These are phyloP conservation scores for Trichoderma lentiforme DNA, from an alignment of 2,329 filamentous ascomycete genomes.

Conservation along the genomic window DNA sequence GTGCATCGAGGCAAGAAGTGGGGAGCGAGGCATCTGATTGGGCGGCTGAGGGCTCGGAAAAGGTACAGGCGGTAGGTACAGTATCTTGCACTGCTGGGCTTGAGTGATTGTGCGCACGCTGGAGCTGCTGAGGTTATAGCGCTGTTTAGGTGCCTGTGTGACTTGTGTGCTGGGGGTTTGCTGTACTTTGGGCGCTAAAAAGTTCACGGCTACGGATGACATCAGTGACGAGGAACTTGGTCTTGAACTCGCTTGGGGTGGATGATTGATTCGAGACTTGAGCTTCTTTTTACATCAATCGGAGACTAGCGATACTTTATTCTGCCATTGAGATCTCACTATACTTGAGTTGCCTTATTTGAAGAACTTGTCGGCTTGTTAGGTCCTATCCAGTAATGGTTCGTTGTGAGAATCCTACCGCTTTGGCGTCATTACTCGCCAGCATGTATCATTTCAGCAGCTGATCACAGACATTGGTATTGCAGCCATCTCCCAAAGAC, in stretches of 20 bases:
- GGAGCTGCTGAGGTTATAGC: not conserved
- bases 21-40: constrained; percentile 27
- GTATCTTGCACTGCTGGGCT: constrained; percentile 4
- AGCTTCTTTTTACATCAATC: not conserved
- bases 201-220: not conserved
- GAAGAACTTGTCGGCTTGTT: not conserved
- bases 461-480: not conserved
- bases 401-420: not conserved
- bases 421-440: not conserved
- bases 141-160: not conserved
- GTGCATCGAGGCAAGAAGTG: constrained; percentile 23
- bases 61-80: not conserved
- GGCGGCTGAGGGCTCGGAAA: constrained; percentile 7
- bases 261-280: not conserved
- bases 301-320: not conserved
- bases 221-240: not conserved
- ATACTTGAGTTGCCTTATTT: not conserved
- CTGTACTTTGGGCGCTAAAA: not conserved
- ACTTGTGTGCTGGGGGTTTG: not conserved
- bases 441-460: not conserved
- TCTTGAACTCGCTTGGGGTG: not conserved
- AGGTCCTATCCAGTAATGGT: not conserved
- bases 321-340: not conserved
- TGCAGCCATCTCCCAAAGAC: constrained; percentile 49
- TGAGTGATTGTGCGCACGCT: constrained; percentile 6